Evolutionary conservation across 2,329 filamentous ascomycete genomes (phyloP), one percentile per base, ranked within the genome.

Genomic region (Aspergillus bombycis): DNA sequence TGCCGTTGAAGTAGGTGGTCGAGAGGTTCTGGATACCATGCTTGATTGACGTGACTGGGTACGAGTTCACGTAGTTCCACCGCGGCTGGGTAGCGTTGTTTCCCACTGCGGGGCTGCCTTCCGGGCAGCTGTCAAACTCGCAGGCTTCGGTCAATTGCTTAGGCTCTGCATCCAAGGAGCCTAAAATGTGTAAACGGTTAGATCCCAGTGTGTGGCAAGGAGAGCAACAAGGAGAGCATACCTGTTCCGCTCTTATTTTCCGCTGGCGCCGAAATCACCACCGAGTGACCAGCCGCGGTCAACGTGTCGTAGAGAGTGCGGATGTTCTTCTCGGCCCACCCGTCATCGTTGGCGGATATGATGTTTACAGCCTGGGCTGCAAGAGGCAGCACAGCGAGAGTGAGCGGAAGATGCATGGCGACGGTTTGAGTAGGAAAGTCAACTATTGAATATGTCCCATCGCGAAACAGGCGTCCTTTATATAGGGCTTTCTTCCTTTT

Each of bases 21-120:
- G 82, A 84, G 41, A 88, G 81, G 5, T 78, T 83, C 64, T 86
- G 78, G 72, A 91, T 86, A 43, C 89, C 89, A 72, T 86, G 84
- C 62, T 85, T 83, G 71, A 90, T 87, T 1, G 86, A 80, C 0
- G 89, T 91, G 2, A 87, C 86, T 0, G 89, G 89, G 76, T 81
- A 91, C 0, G 87, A 89, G 79, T 92, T 92, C 63, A 92, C 89
- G 81, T 89, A 92, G 81, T 91, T 89, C 53, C 91, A 81, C 6
- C 85, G 83, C 0, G 85, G 80, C 63, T 85, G 80, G 0, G 83
- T 83, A 11, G 79, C 75, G 70, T 91, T 89, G 67, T 77, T 75
- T 45, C 89, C 89, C 19, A 81, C 80, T 1, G 87, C 78, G 1
- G 85, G 83, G 69, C 83, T 86, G 67, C 82, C 80, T 11, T 82